Conservation (phyloP, 306 rosid genomes). For the Astragalus glycyphyllos region DNA sequence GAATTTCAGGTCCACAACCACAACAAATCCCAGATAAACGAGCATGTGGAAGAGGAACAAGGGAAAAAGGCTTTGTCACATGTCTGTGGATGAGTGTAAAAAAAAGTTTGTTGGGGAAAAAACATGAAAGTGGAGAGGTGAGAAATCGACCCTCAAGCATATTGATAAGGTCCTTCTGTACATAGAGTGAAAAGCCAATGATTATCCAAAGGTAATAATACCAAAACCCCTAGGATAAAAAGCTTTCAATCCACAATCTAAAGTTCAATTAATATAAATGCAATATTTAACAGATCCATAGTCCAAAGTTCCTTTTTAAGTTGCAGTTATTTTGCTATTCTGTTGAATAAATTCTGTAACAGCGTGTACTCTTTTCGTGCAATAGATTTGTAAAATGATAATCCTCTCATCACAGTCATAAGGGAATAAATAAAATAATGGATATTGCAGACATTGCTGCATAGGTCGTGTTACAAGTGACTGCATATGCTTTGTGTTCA, state of each 20-base stretch:
- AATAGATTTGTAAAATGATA: not conserved
- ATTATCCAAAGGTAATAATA: constrained; percentile 2
- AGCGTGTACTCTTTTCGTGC: constrained; percentile 26
- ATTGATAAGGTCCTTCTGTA: constrained; percentile 2
- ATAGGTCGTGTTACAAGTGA: not conserved
- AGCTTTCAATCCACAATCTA: too few species aligned
- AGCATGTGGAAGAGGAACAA: constrained; percentile 24
- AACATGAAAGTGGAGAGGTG: constrained; percentile 34
- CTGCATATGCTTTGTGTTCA: constrained; percentile 23
- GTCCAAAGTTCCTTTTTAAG: not conserved
- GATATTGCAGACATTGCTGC: constrained; percentile 19
- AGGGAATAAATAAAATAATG: constrained; percentile 29
- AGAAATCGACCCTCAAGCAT: constrained; percentile 24
- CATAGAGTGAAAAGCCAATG: not conserved
- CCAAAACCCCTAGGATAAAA: too few species aligned
- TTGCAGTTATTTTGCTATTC: not conserved
- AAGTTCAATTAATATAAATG: not conserved
- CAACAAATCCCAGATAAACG: constrained; percentile 22
- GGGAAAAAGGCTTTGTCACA: constrained; percentile 49
- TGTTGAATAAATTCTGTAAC: constrained; percentile 33
- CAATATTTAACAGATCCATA: not conserved
- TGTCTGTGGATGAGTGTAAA: constrained; percentile 71
- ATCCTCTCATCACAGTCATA: constrained; percentile 6
- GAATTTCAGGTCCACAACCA: constrained; percentile 43
- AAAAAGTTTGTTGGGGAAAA: constrained; percentile 49